phyloP scores from a whole-genome alignment of 2,329 filamentous ascomycete genomes.

The Pseudocercospora eumusae region DNA sequence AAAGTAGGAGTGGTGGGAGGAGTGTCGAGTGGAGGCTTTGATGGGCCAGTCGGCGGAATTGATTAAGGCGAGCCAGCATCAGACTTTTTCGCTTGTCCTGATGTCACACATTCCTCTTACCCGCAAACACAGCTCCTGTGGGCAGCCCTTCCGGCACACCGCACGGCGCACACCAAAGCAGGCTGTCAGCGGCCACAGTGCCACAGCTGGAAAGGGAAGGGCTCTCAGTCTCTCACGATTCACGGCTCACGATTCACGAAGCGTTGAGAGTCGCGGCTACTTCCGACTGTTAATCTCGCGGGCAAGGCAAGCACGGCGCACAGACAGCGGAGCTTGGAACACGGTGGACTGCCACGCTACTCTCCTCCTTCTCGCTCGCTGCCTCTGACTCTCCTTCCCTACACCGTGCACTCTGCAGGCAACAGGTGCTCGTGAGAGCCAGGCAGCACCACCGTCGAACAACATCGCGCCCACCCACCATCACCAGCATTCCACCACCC shows the following conservation, averaged over 20 bases:
- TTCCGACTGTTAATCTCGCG: neutral
- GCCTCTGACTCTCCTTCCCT: conserved; percentile 8
- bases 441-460: conserved; percentile 4
- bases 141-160: no score
- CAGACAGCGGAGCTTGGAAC: neutral
- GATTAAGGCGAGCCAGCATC: conserved; percentile 2
- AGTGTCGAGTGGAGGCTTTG: no score
- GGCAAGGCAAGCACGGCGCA: conserved; percentile 2
- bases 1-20: neutral
- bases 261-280: conserved; percentile 5
- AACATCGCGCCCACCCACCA: neutral
- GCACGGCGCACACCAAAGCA: neutral
- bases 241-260: no score
- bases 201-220: neutral
- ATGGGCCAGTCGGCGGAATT: conserved; percentile 11
- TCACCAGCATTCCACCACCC: no score
- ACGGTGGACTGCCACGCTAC: conserved; percentile 3
- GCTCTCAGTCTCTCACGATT: no score
- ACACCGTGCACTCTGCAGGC: conserved; percentile 18
- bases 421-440: conserved; percentile 19
- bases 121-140: neutral
- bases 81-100: conserved; percentile 5
- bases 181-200: neutral
- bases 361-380: neutral
- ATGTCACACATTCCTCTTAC: conserved; percentile 7